Conservation (phyloP, 1,284 basidiomycete genomes). For the Austroboletus novae-zelandiae region DNA sequence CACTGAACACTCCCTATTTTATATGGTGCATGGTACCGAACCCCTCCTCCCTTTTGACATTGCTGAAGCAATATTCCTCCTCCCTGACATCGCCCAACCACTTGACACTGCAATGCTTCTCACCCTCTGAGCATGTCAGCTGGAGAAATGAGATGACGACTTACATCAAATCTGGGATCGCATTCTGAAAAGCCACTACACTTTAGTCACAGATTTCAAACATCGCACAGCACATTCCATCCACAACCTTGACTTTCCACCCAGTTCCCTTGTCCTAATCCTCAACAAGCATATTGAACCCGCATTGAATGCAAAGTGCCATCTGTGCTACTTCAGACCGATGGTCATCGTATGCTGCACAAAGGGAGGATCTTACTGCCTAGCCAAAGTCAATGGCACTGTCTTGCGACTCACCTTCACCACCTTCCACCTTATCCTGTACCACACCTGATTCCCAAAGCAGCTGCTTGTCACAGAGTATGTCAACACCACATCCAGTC, state of each 20-base stretch:
- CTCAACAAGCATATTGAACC: constrained; percentile 28
- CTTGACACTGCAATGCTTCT: not conserved
- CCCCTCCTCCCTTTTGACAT: constrained; percentile 33
- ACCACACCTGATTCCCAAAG: constrained; percentile 1
- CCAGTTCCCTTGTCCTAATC: constrained; percentile 28
- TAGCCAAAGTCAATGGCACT: constrained; percentile 29
- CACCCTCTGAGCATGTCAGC: not conserved
- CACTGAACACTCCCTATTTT: constrained; percentile 15
- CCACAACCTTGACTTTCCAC: constrained; percentile 16
- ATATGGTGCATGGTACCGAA: constrained; percentile 26
- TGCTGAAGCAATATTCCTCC: constrained; percentile 30
- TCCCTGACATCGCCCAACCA: not conserved
- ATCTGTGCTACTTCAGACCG: constrained; percentile 31
- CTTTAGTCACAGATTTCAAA: constrained; percentile 13
- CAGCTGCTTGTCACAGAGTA: not conserved
- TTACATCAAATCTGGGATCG: constrained; percentile 1
- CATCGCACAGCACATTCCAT: constrained; percentile 14
- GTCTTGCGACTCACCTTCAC: constrained; percentile 17
- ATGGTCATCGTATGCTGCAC: constrained; percentile 27
- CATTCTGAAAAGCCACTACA: constrained; percentile 21
- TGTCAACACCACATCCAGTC: not conserved
- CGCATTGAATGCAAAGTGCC: constrained; percentile 25
- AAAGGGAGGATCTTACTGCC: constrained; percentile 29
- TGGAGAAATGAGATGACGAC: not conserved
- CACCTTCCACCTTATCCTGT: constrained; percentile 19